Evolutionary conservation across 192 early-diverging fungal species (phyloP).

Genomic region (Spinellus fusiger): DNA sequence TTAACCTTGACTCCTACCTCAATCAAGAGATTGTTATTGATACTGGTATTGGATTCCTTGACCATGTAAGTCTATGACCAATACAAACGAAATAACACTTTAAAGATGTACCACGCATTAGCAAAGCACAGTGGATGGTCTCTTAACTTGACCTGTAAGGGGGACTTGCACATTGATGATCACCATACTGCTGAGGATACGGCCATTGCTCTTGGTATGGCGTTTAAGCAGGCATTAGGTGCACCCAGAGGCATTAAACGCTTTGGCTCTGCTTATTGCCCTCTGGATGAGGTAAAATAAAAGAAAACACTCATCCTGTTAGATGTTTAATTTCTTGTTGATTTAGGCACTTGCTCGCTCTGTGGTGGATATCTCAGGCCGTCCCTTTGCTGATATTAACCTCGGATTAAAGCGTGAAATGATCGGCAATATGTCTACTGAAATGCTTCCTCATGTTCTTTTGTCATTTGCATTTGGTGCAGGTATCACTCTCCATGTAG

Average conservation of each 20-base stretch:
- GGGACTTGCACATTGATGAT: constrained; percentile 97
- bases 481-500: constrained; percentile 94
- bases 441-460: constrained; percentile 98
- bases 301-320: neutral
- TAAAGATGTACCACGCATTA: constrained; percentile 94
- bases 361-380: constrained; percentile 96
- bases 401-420: constrained; percentile 88
- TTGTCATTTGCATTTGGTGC: constrained; percentile 87
- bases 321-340: neutral
- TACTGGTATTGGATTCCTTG: constrained; percentile 96
- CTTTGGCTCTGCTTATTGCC: constrained; percentile 92
- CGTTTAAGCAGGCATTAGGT: constrained; percentile 90
- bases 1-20: constrained; percentile 54
- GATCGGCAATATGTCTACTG: constrained; percentile 85
- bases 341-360: constrained; percentile 79
- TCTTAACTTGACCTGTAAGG: constrained; percentile 73
- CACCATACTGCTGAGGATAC: constrained; percentile 98
- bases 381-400: constrained; percentile 77
- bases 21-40: constrained; percentile 73
- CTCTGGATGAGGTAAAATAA: constrained; percentile 78
- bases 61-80: constrained; percentile 66
- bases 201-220: constrained; percentile 88
- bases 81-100: constrained; percentile 1
- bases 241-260: constrained; percentile 83
- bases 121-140: constrained; percentile 95